These are phyloP conservation scores for Capsella rubella DNA, from an alignment of 441 rosid species.

Conservation along the genomic window DNA sequence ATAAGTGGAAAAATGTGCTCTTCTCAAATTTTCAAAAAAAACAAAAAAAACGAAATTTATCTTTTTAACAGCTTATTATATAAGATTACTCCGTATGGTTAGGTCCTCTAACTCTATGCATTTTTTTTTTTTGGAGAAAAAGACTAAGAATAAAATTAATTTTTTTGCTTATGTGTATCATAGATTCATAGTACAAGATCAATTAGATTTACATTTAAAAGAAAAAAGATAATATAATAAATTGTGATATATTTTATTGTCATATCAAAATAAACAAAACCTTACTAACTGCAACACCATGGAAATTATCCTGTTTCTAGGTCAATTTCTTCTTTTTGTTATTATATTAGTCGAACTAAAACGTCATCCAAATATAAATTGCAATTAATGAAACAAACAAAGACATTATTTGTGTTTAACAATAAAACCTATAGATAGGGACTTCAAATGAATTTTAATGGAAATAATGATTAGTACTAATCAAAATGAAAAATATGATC, in stretches of 20 bases:
- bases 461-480: constrained; percentile 22
- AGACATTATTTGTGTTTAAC: not conserved
- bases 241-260: not conserved
- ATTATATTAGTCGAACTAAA: constrained; percentile 15
- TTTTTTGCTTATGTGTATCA: not conserved
- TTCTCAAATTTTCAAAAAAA: no score
- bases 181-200: not conserved
- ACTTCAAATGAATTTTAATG: not conserved
- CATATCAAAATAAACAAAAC: not conserved
- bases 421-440: not conserved
- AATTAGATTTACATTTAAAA: not conserved
- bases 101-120: not conserved
- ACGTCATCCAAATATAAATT: constrained; percentile 29
- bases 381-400: not conserved
- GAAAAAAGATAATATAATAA: not conserved
- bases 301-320: constrained; percentile 1
- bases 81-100: no score
- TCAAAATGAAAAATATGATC: not conserved
- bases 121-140: not conserved
- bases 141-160: not conserved
- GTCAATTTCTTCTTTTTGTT: constrained; percentile 7
- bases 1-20: no score
- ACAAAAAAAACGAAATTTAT: no score
- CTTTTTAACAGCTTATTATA: no score
- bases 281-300: not conserved